These are phyloP conservation scores for Cokeromyces recurvatus DNA, from an alignment of 371 early-diverging fungal species.

Conservation along the genomic window DNA sequence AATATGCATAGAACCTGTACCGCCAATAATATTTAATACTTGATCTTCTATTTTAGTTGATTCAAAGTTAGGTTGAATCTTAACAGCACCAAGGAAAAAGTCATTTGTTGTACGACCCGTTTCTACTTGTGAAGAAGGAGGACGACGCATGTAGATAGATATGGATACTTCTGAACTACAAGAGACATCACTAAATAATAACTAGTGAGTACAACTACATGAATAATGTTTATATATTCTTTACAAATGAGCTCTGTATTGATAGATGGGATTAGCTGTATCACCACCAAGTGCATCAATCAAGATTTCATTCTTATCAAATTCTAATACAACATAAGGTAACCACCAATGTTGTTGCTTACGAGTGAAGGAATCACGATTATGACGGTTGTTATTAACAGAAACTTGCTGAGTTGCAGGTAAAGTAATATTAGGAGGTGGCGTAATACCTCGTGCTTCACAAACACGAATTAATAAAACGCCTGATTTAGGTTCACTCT, in stretches of 20 bases:
- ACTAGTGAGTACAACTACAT: neutral
- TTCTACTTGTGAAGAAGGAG: constrained; percentile 35
- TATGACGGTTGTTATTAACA: constrained; percentile 27
- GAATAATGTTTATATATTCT: neutral
- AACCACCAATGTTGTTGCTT: constrained; percentile 72
- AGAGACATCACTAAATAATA: constrained; percentile 73
- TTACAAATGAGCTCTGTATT: constrained; percentile 88
- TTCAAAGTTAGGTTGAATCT: constrained; percentile 64
- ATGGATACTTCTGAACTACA: constrained; percentile 79
- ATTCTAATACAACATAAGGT: constrained; percentile 87
- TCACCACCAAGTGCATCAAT: constrained; percentile 78
- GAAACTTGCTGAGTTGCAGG: constrained; percentile 28
- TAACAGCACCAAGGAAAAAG: constrained; percentile 66
- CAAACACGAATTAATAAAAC: constrained; percentile 76
- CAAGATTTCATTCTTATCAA: constrained; percentile 90
- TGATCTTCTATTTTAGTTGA: constrained; percentile 41
- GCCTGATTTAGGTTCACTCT: constrained; percentile 51
- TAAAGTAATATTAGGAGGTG: constrained; percentile 50
- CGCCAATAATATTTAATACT: constrained; percentile 32
- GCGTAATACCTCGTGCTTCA: constrained; percentile 70
- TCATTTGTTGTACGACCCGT: constrained; percentile 45
- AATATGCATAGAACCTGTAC: constrained; percentile 61
- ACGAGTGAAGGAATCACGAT: constrained; percentile 67
- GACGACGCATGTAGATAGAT: constrained; percentile 78
- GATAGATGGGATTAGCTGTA: constrained; percentile 73